Conservation (phyloP, 1,284 basidiomycete genomes). For the Puccinia horiana region DNA sequence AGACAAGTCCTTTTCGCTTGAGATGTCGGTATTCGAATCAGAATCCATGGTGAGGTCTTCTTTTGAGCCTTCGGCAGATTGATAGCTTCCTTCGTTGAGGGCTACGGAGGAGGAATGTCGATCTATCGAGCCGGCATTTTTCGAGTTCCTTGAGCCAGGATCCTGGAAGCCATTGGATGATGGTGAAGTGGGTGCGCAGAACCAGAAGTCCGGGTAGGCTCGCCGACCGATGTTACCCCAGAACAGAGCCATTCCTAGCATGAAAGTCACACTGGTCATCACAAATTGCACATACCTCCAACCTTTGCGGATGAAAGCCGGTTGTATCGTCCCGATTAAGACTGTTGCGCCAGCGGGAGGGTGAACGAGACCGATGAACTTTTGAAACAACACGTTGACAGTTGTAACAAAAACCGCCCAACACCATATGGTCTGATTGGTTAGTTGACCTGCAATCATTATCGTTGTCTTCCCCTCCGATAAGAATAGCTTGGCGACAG, state of each 20-base stretch:
- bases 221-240: constrained; percentile 33
- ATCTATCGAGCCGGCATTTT: neutral
- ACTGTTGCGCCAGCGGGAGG: constrained; percentile 34
- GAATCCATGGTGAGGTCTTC: neutral
- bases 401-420: neutral
- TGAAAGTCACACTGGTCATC: neutral
- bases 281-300: constrained; percentile 31
- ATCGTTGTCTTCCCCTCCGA: neutral
- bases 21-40: neutral
- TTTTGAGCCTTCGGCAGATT: neutral
- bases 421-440: constrained; percentile 1
- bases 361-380: constrained; percentile 5
- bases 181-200: neutral
- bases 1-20: neutral
- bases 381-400: neutral
- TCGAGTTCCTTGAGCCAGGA: neutral
- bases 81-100: neutral
- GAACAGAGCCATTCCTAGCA: constrained; percentile 6
- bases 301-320: constrained; percentile 29
- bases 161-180: neutral
- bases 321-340: constrained; percentile 26
- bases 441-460: neutral
- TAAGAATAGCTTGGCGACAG: constrained; percentile 15
- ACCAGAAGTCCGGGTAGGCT: constrained; percentile 42
- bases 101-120: neutral